phyloP scores from a whole-genome alignment of 83 land plant species.

The Picea engelmannii region DNA sequence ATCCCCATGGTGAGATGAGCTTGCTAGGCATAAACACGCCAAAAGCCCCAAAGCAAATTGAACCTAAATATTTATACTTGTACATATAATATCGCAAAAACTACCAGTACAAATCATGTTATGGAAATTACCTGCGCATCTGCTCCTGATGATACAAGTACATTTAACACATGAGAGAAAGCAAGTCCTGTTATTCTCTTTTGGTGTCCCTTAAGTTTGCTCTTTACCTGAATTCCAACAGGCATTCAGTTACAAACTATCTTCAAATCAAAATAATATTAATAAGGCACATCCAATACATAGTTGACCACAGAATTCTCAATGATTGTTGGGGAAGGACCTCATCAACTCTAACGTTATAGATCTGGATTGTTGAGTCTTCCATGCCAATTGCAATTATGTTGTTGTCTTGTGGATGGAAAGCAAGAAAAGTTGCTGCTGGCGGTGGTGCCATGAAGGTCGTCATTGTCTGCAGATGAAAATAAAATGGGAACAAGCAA shows the following conservation, averaged over 20 bases:
- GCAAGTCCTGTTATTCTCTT: slow-evolving; percentile 89
- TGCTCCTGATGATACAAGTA: slow-evolving; percentile 90
- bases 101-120: neutral
- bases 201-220: slow-evolving; percentile 88
- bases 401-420: slow-evolving; percentile 86
- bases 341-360: slow-evolving; percentile 83
- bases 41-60: no score
- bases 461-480: slow-evolving; percentile 66
- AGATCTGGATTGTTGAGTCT: slow-evolving; percentile 72
- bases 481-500: neutral
- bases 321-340: slow-evolving; percentile 16
- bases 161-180: slow-evolving; percentile 73
- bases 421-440: slow-evolving; percentile 74
- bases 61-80: no score
- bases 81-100: neutral
- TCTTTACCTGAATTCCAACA: slow-evolving; percentile 58
- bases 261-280: neutral
- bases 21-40: no score
- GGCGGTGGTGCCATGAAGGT: slow-evolving; percentile 92
- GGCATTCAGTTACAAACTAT: slow-evolving; percentile 19
- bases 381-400: slow-evolving; percentile 89
- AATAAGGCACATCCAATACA: neutral
- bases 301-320: neutral
- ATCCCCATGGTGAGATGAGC: no score
- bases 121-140: slow-evolving; percentile 73